Evolutionary conservation across 2,329 filamentous ascomycete species (phyloP).

Genomic region (Curvularia spicifera): DNA sequence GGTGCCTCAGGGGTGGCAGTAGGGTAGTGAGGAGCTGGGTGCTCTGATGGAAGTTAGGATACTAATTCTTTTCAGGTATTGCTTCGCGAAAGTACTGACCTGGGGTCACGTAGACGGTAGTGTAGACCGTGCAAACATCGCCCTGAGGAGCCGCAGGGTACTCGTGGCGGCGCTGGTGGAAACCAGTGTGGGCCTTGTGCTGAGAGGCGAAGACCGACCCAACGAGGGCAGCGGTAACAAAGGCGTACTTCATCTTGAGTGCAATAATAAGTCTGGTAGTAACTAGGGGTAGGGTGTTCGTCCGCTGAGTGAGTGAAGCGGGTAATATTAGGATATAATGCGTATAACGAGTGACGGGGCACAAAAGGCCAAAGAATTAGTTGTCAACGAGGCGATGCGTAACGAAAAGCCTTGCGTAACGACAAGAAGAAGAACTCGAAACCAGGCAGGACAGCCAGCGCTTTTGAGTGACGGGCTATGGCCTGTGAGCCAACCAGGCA

Average conservation of each 20-base stretch:
- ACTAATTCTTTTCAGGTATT: background rate
- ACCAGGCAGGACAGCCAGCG: slow-evolving; percentile 27
- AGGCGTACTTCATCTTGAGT: slow-evolving; percentile 74
- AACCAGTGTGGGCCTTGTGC: slow-evolving; percentile 68
- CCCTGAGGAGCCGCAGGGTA: slow-evolving; percentile 45
- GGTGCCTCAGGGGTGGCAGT: slow-evolving; percentile 77
- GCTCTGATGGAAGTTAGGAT: slow-evolving; percentile 16
- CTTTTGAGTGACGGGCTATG: slow-evolving; percentile 42
- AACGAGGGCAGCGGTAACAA: slow-evolving; percentile 66
- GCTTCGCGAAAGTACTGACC: slow-evolving; percentile 55
- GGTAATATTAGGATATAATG: slow-evolving; percentile 51
- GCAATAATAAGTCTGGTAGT: slow-evolving; percentile 43
- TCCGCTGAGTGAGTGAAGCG: slow-evolving; percentile 91
- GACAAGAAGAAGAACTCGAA: slow-evolving; percentile 25
- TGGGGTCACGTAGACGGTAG: slow-evolving; percentile 55
- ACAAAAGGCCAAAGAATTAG: slow-evolving; percentile 38
- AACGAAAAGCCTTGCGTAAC: slow-evolving; percentile 43
- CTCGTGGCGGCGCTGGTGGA: slow-evolving; percentile 61
- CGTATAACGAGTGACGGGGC: slow-evolving; percentile 47
- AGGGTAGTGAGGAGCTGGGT: slow-evolving; percentile 68
- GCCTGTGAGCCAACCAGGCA: slow-evolving; percentile 19
- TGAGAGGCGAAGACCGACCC: slow-evolving; percentile 63
- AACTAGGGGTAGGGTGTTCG: slow-evolving; percentile 55
- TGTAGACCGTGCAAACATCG: slow-evolving; percentile 77
- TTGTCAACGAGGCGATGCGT: slow-evolving; percentile 45